These are phyloP conservation scores for Leccinum imitatum DNA, from an alignment of 768 basidiomycete genomes.

Conservation along the genomic window DNA sequence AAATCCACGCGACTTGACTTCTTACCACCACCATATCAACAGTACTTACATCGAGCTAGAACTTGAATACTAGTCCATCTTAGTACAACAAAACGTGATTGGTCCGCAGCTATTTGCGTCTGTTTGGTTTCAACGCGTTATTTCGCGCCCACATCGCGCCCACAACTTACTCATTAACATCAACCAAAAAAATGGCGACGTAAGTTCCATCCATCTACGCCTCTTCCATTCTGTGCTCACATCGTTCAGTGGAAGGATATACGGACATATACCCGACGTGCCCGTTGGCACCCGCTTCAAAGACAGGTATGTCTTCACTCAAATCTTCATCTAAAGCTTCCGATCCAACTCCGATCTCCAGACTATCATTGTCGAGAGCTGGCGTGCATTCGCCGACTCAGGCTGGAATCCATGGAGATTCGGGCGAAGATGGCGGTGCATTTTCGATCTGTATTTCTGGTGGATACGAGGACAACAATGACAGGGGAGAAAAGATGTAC, in stretches of 20 bases:
- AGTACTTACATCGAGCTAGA: neutral
- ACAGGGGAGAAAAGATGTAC: constrained; percentile 38
- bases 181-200: constrained; percentile 14
- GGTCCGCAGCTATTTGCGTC: constrained; percentile 12
- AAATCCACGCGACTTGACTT: constrained; percentile 6
- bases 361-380: constrained; percentile 15
- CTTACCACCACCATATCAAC: constrained; percentile 14
- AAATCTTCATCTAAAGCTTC: neutral
- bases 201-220: constrained; percentile 3
- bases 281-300: constrained; percentile 25
- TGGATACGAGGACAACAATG: constrained; percentile 43
- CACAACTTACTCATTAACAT: neutral
- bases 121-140: constrained; percentile 8
- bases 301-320: constrained; percentile 10
- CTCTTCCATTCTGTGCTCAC: neutral
- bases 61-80: neutral
- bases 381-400: constrained; percentile 36
- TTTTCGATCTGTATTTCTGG: constrained; percentile 43
- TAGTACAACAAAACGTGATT: neutral
- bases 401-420: constrained; percentile 42
- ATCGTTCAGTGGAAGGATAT: constrained; percentile 13
- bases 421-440: constrained; percentile 27
- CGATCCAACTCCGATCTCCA: constrained; percentile 6
- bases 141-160: neutral
- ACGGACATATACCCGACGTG: constrained; percentile 32